Conservation (phyloP, 305 asterid species). For the Fraxinus ornus region DNA sequence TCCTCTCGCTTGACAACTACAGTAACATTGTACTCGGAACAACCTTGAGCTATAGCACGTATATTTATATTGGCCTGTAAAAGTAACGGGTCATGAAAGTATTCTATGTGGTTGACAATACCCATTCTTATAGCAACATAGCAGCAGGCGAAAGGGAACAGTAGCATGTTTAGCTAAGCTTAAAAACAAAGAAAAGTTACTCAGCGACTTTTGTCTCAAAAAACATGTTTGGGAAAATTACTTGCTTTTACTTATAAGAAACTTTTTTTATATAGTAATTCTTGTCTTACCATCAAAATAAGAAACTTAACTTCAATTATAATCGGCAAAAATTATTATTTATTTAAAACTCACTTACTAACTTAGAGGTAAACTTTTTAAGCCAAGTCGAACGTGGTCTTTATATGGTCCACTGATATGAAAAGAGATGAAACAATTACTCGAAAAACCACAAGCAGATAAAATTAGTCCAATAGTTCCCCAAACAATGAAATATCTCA, state of each 20-base stretch:
- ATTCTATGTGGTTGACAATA: constrained; percentile 2
- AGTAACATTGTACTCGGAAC: constrained; percentile 91
- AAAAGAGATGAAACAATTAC: not conserved
- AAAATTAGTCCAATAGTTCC: not conserved
- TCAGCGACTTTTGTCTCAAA: not conserved
- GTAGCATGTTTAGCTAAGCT: not conserved
- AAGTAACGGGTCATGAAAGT: constrained; percentile 22
- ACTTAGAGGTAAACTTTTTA: not conserved
- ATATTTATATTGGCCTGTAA: constrained; percentile 91
- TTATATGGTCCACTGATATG: not conserved
- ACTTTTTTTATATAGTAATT: not conserved
- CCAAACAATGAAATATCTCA: not conserved
- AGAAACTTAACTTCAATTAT: not conserved
- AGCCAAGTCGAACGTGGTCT: not conserved
- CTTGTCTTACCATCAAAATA: not conserved
- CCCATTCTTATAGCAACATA: not conserved
- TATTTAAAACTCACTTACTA: not conserved
- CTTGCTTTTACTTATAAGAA: not conserved
- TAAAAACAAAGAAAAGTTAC: not conserved
- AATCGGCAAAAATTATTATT: not conserved
- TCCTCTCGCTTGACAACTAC: constrained; percentile 89
- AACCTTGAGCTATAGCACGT: constrained; percentile 98
- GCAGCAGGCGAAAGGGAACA: not conserved
- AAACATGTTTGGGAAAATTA: not conserved
- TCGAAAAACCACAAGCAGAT: not conserved